A percentile compares a stretch with the other conserved stretches of the same genome.
These are phyloP conservation scores for Tolypocladium guangdongense DNA, from an alignment of 2,329 filamentous ascomycete genomes.

Conservation along the genomic window DNA sequence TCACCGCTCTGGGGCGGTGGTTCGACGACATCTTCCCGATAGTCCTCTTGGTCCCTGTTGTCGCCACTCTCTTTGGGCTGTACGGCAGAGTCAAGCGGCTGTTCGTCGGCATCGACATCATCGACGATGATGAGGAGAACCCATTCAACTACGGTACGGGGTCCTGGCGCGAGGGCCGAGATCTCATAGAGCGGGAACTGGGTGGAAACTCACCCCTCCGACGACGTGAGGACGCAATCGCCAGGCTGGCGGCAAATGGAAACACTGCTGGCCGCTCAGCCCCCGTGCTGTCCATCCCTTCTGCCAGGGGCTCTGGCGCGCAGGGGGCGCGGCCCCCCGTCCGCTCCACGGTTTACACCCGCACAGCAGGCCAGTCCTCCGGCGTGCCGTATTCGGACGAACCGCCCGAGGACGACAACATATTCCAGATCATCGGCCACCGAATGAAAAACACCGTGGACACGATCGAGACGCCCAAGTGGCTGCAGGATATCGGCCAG, in stretches of 20 bases:
- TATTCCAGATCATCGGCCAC: conserved; percentile 75
- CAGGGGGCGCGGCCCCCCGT: conserved; percentile 31
- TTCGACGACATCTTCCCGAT: conserved; percentile 87
- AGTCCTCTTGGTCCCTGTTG: conserved; percentile 75
- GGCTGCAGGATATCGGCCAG: conserved; percentile 62
- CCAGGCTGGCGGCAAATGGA: conserved; percentile 18
- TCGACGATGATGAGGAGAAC: conserved; percentile 62
- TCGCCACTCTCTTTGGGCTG: conserved; percentile 77
- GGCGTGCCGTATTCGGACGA: conserved; percentile 28
- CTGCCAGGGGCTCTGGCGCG: conserved; percentile 21
- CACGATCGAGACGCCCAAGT: conserved; percentile 67
- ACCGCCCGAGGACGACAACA: conserved; percentile 62
- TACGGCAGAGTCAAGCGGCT: conserved; percentile 74
- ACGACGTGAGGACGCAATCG: conserved; percentile 32
- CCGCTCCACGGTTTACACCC: conserved; percentile 16
- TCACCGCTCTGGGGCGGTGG: conserved; percentile 70
- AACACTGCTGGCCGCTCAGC: conserved; percentile 22
- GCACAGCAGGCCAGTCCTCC: conserved; percentile 15
- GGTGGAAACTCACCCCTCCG: conserved; percentile 49
- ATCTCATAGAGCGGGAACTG: conserved; percentile 80
- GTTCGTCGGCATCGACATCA: conserved; percentile 64
- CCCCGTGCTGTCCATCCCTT: conserved; percentile 38
- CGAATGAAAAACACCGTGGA: conserved; percentile 89
- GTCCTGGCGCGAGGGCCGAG: conserved; percentile 83
- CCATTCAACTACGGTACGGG: conserved; percentile 60